Conservation (phyloP, 208 protist genomes). For the Crithidia sp. region DNA sequence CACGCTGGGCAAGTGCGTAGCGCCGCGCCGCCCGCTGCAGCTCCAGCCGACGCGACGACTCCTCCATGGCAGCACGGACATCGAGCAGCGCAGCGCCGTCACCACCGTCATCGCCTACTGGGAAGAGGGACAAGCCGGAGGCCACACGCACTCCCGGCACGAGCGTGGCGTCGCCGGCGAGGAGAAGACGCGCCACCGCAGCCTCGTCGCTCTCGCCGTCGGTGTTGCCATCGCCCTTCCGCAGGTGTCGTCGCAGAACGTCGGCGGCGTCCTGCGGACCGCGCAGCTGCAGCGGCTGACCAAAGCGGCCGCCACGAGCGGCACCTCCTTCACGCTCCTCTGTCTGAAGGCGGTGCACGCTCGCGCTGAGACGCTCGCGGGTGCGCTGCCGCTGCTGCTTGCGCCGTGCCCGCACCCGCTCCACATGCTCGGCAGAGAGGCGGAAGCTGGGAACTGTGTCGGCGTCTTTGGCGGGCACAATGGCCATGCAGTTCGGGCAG, state of each 20-base stretch:
- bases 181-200: constrained; percentile 39
- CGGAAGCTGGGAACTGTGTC: constrained; percentile 66
- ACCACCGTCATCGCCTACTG: neutral
- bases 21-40: constrained; percentile 66
- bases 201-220: constrained; percentile 10
- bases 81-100: constrained; percentile 35
- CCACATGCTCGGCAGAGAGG: constrained; percentile 70
- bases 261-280: constrained; percentile 50
- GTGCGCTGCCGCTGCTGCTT: constrained; percentile 39
- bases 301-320: constrained; percentile 29
- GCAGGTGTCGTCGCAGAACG: constrained; percentile 34
- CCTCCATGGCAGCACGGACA: constrained; percentile 69
- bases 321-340: neutral
- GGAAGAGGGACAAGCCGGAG: constrained; percentile 34
- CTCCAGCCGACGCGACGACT: constrained; percentile 67
- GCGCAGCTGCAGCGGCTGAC: constrained; percentile 17
- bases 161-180: constrained; percentile 9
- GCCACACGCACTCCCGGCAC: constrained; percentile 25
- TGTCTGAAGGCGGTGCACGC: constrained; percentile 37
- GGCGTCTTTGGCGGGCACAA: constrained; percentile 64
- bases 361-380: constrained; percentile 45
- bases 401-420: constrained; percentile 52
- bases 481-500: constrained; percentile 71
- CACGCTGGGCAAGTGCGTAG: constrained; percentile 69
- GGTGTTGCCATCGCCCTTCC: neutral